Base-by-base conservation (phyloP, 2,329 filamentous ascomycete species). In the Cordyceps militaris region DNA sequence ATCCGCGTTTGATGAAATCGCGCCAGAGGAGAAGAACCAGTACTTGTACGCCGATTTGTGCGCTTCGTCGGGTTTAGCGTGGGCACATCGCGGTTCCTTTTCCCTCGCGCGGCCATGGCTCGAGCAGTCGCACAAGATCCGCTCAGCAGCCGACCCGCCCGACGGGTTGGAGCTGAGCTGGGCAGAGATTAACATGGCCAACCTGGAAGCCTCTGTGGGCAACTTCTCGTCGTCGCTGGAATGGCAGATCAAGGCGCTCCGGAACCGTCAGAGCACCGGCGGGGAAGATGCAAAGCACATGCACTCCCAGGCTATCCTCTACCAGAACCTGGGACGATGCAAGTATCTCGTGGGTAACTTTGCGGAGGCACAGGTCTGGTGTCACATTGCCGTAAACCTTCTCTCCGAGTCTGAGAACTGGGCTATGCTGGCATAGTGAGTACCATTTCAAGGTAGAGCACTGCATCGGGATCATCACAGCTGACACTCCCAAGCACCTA, bases 381-480 rank as follows among this genome's bases (percentile, higher is more conserved):
- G 50, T n/a, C 34, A 43, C 16, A 19, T 53, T 10, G 24, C 36
- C 7, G 11, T 21, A 4, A 13, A 16, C 23, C 34, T 51, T 14
- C 36, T 42, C 38, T 42, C 26, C 8, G 36, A 30, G n/a, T 43
- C 50, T 13, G 23, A 43, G 6, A 43, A 53, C 50, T 53, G 50
- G 50, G 50, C 36, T 26, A 53, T 30, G 36, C 16, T 42, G 24
- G 50, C 50, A 30, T 53, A 32, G 50, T 53, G 26, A 53, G 50
- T 53, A 21, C 13, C 13, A 9, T 40, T 38, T 2, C n/a, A 11
- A 7, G 3, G 11, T 11, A 14, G 3, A 40, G n/a, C n/a, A n/a
- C 21, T n/a, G 30, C 21, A 40, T 10, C 19, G 13, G n/a, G 19
- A 6, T 3, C 4, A 32, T 28, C 32, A 40, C n/a, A 26, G 34